Base-by-base conservation (phyloP, 2,329 filamentous ascomycete species). In the Nemania bipapillata region DNA sequence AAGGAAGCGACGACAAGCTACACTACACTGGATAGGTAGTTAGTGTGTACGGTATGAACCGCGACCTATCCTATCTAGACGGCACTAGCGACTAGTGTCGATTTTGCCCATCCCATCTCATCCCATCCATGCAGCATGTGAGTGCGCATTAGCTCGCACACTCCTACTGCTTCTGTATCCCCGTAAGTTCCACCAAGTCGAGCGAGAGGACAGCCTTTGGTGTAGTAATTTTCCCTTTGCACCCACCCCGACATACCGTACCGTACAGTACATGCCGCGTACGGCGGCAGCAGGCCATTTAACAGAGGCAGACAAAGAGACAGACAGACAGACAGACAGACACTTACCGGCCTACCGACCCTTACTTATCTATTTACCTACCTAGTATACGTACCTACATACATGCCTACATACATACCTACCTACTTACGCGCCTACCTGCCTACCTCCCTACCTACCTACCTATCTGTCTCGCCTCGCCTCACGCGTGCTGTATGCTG, bases 41-140 rank as follows among this genome's bases (percentile, higher is more conserved):
- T 40, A 45, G 15, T 11, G n/a, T 57, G 47, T 37, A 61, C 35
- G 42, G 56, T 50, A 65, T 61, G 56, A 68, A 61, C 61, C 32
- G 60, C 54, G 56, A 50, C 61, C 47, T 50, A 50, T 15, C 61
- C 47, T 50, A 50, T 15, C 24, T 24, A 24, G 24, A 24, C 47
- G 26, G 8, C 22, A 30, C 26, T 53, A 53, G 26, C 35, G 50
- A 30, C 26, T 53, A 53, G 26, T 53, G 50, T 32, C 26, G 42
- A 57, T 40, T 57, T n/a, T 45, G 15, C 45, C 26, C 15, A 37
- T 37, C 54, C n/a, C n/a, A n/a, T n/a, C n/a, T n/a, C n/a, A n/a
- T n/a, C n/a, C n/a, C 42, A 64, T 53, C n/a, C 54, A 61, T 64
- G 55, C 42, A 60, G 12, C 26, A 50, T 28, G 32, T 68, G 54